These are phyloP conservation scores for Wickerhamiella qilinensis DNA, from an alignment of 805 yeast genomes.

Conservation along the genomic window DNA sequence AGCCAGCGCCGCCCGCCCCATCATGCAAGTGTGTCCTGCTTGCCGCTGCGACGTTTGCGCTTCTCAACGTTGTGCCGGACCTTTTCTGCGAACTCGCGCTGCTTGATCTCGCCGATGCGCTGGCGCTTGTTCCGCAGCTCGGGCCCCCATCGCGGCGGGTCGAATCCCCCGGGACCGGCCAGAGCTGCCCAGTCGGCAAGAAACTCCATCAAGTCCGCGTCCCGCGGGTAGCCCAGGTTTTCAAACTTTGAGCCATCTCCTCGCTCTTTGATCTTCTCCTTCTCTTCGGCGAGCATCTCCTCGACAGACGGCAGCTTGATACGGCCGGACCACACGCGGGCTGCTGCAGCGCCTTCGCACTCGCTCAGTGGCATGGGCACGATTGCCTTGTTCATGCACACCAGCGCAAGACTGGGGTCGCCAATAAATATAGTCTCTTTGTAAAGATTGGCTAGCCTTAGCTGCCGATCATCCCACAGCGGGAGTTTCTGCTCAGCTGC, in stretches of 20 bases:
- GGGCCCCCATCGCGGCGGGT: slow-evolving; percentile 38
- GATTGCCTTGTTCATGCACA: slow-evolving; percentile 29
- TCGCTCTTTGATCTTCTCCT: slow-evolving; percentile 24
- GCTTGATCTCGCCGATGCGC: slow-evolving; percentile 5
- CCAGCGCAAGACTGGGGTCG: slow-evolving; percentile 49
- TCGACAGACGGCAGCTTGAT: slow-evolving; percentile 32
- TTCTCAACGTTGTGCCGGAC: background rate
- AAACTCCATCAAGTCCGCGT: slow-evolving; percentile 39
- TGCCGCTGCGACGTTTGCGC: background rate
- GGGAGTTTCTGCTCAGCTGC: slow-evolving; percentile 3
- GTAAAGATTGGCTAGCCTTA: slow-evolving; percentile 36
- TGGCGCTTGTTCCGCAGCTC: slow-evolving; percentile 15
- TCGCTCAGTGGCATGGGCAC: slow-evolving; percentile 25
- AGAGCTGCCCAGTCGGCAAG: slow-evolving; percentile 21
- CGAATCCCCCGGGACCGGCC: slow-evolving; percentile 24
- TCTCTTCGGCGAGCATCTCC: slow-evolving; percentile 32
- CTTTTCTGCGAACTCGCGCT: slow-evolving; percentile 5
- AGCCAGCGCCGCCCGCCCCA: background rate
- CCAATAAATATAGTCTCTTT: slow-evolving; percentile 39
- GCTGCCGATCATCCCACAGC: slow-evolving; percentile 25
- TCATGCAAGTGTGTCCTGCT: background rate
- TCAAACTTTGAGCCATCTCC: slow-evolving; percentile 38
- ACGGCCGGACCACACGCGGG: slow-evolving; percentile 44
- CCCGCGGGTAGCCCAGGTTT: slow-evolving; percentile 38
- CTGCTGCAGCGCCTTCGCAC: slow-evolving; percentile 48